Base-by-base conservation (phyloP, 2,329 filamentous ascomycete genomes). In the Trichophyton benhamiae region DNA sequence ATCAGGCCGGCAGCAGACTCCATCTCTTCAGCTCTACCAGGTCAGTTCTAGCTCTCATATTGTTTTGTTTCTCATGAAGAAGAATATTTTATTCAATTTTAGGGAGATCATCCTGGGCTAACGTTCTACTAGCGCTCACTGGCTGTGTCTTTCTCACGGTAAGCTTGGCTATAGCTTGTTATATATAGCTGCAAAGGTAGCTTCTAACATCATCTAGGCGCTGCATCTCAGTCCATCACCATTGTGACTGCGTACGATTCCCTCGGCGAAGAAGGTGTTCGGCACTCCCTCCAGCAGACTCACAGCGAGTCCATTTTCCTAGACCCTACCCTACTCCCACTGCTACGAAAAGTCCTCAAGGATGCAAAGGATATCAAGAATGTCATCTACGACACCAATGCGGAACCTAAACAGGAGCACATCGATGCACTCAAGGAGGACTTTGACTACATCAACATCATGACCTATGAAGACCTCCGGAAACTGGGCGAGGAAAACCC, bases 11-110 rank as follows among this genome's bases (percentile, higher is more conserved):
- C 15, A 83, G 91, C 72, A 85, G 82, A 68, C 73, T 95, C 67
- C 89, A 95, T 72, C 80, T 95, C 61, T 95, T 91, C 71, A 91
- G 87, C 57, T 83, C 87, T n/a, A 95, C 89, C 2, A 89, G 85
- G 85, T 87, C 75, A 66, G 78, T 70, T 15, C 57, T 42, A 20
- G 2, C 20, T 20, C 20, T 20, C 20, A 20, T 20, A 22, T 59
- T 15, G 22, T 48, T 36, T 48, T 36, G 8, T 11, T 11, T 6
- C 30, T 6, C 5, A 33, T 33, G 4, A 36, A 11, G 33, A 36
- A 9, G 33, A 11, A 11, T 11, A 9, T 36, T 36, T 27, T 27
- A 6, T 6, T 1, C 4, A 27, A 27, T 27, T 25, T 6, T 20
- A 27, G 25, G 25, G 25, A n/a, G 13, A 9, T 38, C 17, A 8